A percentile compares a stretch with the other conserved stretches of the same genome.
Evolutionary conservation across 495 filamentous ascomycete genomes (phyloP).

Genomic region (Elasticomyces elasticus): DNA sequence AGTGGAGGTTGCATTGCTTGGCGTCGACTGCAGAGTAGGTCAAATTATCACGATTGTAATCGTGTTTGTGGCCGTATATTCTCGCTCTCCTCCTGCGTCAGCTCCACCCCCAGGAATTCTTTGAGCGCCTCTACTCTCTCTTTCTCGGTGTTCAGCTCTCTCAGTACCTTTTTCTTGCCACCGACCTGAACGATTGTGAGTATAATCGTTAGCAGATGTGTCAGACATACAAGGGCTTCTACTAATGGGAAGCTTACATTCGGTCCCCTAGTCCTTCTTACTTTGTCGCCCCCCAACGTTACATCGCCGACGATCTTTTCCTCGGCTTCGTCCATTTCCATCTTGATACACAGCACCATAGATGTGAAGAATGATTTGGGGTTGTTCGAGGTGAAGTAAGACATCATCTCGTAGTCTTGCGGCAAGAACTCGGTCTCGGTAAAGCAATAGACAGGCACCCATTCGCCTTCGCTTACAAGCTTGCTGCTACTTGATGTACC

Average conservation of each 20-base stretch:
- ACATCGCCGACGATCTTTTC: slow-evolving; percentile 47
- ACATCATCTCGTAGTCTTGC: slow-evolving; percentile 57
- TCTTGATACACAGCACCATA: slow-evolving; percentile 47
- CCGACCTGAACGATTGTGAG: slow-evolving; percentile 27
- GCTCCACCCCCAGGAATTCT: slow-evolving; percentile 25
- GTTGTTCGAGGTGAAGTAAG: slow-evolving; percentile 42
- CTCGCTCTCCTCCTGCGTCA: slow-evolving; percentile 25
- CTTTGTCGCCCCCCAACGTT: slow-evolving; percentile 42
- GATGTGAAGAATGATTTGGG: slow-evolving; percentile 40
- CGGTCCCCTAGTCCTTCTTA: slow-evolving; percentile 41
- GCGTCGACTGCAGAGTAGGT: no score
- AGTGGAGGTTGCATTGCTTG: no score
- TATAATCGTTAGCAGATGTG: not conserved
- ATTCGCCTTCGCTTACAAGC: slow-evolving; percentile 26
- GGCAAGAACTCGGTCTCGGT: slow-evolving; percentile 48
- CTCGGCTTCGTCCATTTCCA: slow-evolving; percentile 36
- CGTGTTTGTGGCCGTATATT: slow-evolving; percentile 35
- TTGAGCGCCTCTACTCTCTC: slow-evolving; percentile 27
- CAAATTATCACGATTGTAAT: slow-evolving; percentile 10
- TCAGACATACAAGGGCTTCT: no score
- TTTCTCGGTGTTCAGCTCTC: slow-evolving; percentile 25
- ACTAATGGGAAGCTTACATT: not conserved
- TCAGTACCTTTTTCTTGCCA: slow-evolving; percentile 32
- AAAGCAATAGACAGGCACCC: slow-evolving; percentile 52
- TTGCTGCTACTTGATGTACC: slow-evolving; percentile 28